Evolutionary conservation across 441 rosid species (phyloP), one percentile per base, ranked within the genome.

Genomic region (Pelargonium cotyledonis): DNA sequence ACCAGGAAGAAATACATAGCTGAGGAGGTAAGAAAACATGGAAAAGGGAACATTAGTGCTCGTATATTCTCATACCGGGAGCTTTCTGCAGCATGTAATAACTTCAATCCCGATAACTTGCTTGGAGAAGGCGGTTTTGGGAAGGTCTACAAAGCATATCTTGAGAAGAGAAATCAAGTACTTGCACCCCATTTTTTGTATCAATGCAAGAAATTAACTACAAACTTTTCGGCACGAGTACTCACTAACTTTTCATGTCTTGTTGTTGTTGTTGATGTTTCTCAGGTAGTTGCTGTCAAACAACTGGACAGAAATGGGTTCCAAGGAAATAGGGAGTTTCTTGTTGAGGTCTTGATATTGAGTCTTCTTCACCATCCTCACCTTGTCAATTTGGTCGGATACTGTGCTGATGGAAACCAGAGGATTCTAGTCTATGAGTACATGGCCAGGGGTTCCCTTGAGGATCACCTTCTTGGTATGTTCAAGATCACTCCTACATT

Each of bases 121-220:
- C 84, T 95, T 5, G 99, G 99, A 7, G 98, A 95, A 85, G 99
- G 99, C 2, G 99, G 99, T 26, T 95, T 92, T 38, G 99, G 99
- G 44, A 95, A 92, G 84, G 98, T 92, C 19, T 95, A 92, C 78
- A 88, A 81, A 78, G 99, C 92, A 8, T 64, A 71, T 1, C 65
- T 90, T 49, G 88, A 83, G 65, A 70, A 69, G 66, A 73, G 76
- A 38, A 78, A 82, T 66, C 77, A 83, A 66, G 96, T 89, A 86
- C 12, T 1, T 5, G n/a, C 18, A 62, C 66, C 23, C 23, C 23
- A 21, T 21, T 21, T 21, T 1, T 21, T 21, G 23, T 21, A 21
- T 21, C 23, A 21, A 21, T 21, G 23, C 23, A 21, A 21, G 23
- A 21, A 21, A 21, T 21, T 21, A 21, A 21, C 23, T 21, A 21